Base-by-base conservation (phyloP, 2,329 filamentous ascomycete genomes). In the Fusarium goolgardi region DNA sequence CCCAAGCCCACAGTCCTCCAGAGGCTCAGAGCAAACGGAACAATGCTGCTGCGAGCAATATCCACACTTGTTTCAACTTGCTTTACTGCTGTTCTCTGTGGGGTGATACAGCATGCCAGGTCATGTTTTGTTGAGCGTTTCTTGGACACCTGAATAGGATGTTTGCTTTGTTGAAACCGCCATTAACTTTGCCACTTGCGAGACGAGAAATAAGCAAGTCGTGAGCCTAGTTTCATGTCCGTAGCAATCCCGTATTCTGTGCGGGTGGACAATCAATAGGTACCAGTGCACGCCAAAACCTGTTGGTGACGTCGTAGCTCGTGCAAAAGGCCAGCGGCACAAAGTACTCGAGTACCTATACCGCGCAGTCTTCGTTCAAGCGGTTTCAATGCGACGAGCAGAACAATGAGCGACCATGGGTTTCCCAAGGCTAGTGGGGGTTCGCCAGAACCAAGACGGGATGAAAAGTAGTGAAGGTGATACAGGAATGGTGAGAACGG, bases 31-130 rank as follows among this genome's bases (percentile, higher is more conserved):
- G 50, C 41, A 51, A 45, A 59, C 53, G 57, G 49, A 59, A 47
- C 47, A 41, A 47, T 55, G 55, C 63, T 45, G 58, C 55, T 46
- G 60, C 44, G 58, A 69, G 55, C 55, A 70, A 61, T 69, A 61
- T 62, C 70, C 71, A 73, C 71, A 69, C 67, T 72, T 57, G 64
- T 71, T 72, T 70, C 61, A 66, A 65, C 59, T 49, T 52, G 63
- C 60, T 65, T 71, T 56, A 54, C 50, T 63, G 47, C 45, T 50
- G 46, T 43, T 43, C 41, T 47, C 53, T 61, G 63, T 63, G 59
- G 50, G 64, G 60, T 71, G 64, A 73, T 65, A 56, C 57, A 65
- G 55, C 16, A 43, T 63, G 47, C 61, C 54, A 60, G 47, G 56
- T 59, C 67, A 70, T 58, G 49, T 40, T 55, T 57, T 55, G 50